Conservation (phyloP, 345 rosid species). For the Lepidium africanum region DNA sequence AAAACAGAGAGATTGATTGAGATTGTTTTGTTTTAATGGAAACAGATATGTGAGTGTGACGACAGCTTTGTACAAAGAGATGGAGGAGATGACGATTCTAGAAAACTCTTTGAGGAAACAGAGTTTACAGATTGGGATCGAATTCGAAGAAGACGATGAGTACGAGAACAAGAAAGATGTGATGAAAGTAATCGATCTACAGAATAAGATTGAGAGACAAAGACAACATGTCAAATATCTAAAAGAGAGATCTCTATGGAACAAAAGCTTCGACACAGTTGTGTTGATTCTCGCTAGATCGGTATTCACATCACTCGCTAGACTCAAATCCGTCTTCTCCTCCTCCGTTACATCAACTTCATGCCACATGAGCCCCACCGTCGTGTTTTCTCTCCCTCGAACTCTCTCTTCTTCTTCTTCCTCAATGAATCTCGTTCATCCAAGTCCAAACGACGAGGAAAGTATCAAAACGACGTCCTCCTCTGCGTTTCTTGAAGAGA, state of each 20-base stretch:
- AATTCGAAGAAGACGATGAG: conserved; percentile 17
- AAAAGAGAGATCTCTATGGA: conserved; percentile 82
- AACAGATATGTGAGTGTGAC: conserved; percentile 56
- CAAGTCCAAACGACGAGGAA: conserved; percentile 31
- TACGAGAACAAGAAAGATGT: conserved; percentile 23
- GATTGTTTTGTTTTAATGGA: background rate
- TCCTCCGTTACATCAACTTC: background rate
- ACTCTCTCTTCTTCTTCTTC: conserved; percentile 73
- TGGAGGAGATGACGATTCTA: conserved; percentile 61
- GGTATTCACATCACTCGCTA: conserved; percentile 60
- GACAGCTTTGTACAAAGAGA: conserved; percentile 59
- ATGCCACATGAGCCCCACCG: conserved; percentile 28
- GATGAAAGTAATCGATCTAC: conserved; percentile 59
- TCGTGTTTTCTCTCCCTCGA: conserved; percentile 49
- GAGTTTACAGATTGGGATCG: conserved; percentile 23
- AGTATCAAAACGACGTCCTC: conserved; percentile 7
- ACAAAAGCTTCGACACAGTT: conserved; percentile 62
- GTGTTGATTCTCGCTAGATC: conserved; percentile 52
- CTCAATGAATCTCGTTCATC: conserved; percentile 70
- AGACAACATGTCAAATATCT: conserved; percentile 73
- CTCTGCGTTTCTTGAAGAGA: conserved; percentile 51
- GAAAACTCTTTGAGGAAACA: conserved; percentile 52
- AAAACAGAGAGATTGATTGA: conserved; percentile 7
- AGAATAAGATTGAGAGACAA: conserved; percentile 55
- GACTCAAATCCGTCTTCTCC: conserved; percentile 71